Evolutionary conservation across 805 yeast genomes (phyloP), one percentile per base, ranked within the genome.

Genomic region (Wickerhamia fluorescens): DNA sequence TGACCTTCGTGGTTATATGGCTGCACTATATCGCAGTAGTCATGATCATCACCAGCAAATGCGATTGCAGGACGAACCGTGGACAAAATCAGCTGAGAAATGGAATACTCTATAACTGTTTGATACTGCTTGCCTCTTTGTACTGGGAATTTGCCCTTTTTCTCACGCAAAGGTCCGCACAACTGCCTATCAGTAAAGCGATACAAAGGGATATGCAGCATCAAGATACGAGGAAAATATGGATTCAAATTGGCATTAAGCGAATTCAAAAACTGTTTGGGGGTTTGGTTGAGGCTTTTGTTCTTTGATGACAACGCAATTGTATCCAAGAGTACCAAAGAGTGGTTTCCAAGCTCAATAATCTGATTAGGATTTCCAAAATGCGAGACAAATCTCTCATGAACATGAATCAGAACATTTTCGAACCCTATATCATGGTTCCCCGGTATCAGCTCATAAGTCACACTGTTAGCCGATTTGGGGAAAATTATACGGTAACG

Each of bases 361-460:
- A 56, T 58, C 10, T 71, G 66, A 42, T 73, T 72, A 1, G 92
- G 60, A 23, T 73, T 74, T 2, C 97, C 98, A 52, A 86, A 89
- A 47, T 63, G 68, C 1, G 77, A 58, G 22, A 69, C 57, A 54
- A 88, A 92, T 40, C 97, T 58, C 20, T 71, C 55, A 25, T 71
- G 55, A 14, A 78, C 74, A 1, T 63, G 53, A 15, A 67, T 64
- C 11, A 74, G 63, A 10, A 92, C 74, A 35, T 77, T 73, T 16
- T 92, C 95, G 56, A 81, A 89, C 0, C 99, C 99, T 39, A 94
- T 85, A 50, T 92, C 99, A 51, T 92, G 99, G 49, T 92, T 92
- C 2, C 98, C 99, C 0, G 96, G 95, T 6, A 71, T 47, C 2
- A 65, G 53, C 19, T 57, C 42, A 29, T 51, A 47, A 15, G 55